Evolutionary conservation across 2,329 filamentous ascomycete species (phyloP), one percentile per base, ranked within the genome.

Genomic region (Magnaporthiopsis poae): DNA sequence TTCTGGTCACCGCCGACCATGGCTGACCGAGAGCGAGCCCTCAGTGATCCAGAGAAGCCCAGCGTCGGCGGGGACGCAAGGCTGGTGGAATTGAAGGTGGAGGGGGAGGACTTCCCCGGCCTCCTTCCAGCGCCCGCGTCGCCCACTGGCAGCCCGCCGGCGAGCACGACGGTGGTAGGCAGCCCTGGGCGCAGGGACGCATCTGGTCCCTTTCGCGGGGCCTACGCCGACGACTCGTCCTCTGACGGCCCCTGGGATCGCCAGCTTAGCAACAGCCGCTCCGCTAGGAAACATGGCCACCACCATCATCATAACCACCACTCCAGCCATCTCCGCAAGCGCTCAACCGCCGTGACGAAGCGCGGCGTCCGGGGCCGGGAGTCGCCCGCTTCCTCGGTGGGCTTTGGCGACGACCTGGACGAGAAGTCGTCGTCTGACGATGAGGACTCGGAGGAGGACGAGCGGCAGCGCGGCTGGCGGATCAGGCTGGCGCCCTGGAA

Each of bases 401-500:
- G 64, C 59, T 65, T 65, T 21, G 64, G 60, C 5, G 64, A 65
- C 59, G 64, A 65, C 59, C 59, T 65, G 33, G 64, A 65, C 59
- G 64, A 65, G 60, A 31, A n/a, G 21, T 61, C 64, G 9, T 56
- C 33, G 18, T 60, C 64, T n/a, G 64, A 65, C 33, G 64, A 61
- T 9, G 64, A 65, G 29, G 31, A 61, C 33, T 33, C 21, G 27
- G 61, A 29, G 15, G 59, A 59, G 21, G 31, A 60, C 33, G 39
- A 35, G 15, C 31, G 31, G n/a, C 31, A 52, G n/a, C 56, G 59
- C 13, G 56, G 64, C n/a, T 61, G 59, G 59, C 11, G 88, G 59
- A 91, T 97, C 72, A 87, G 90, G 69, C 97, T 92, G 82, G 95
- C 93, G 8, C 94, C 94, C 21, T 80, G 91, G 69, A 88, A 88